Conservation (phyloP, 306 rosid species). For the Medicago arabica region DNA sequence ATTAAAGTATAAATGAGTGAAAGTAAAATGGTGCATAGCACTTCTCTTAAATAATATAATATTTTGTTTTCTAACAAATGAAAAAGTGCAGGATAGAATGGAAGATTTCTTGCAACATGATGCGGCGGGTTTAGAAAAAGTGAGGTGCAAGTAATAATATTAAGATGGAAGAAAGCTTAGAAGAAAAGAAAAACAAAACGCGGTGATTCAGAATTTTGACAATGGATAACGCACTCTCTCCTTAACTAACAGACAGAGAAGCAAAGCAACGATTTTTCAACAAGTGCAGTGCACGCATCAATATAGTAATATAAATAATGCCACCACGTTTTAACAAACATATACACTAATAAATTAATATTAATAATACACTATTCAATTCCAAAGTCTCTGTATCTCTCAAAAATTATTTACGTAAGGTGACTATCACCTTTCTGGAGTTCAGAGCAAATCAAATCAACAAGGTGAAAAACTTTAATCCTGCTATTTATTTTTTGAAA, state of each 20-base stretch:
- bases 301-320: background rate
- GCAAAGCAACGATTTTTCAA: background rate
- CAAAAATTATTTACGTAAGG: background rate
- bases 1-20: too few species aligned
- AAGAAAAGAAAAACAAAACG: background rate
- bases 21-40: too few species aligned
- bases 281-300: slow-evolving; percentile 20
- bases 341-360: background rate
- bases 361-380: background rate
- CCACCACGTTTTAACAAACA: background rate
- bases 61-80: background rate
- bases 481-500: background rate
- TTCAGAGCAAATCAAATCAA: background rate
- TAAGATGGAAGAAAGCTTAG: background rate
- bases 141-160: slow-evolving; percentile 8
- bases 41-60: background rate
- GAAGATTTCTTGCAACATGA: slow-evolving; percentile 5
- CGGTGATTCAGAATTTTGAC: background rate
- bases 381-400: background rate
- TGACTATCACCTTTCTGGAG: background rate
- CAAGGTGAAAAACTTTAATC: background rate
- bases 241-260: too few species aligned
- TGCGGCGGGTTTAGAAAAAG: background rate
- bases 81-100: background rate
- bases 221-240: too few species aligned